These are phyloP conservation scores for Saccharomycopsis phalli DNA, from an alignment of 1,139 yeast genomes.

Conservation along the genomic window DNA sequence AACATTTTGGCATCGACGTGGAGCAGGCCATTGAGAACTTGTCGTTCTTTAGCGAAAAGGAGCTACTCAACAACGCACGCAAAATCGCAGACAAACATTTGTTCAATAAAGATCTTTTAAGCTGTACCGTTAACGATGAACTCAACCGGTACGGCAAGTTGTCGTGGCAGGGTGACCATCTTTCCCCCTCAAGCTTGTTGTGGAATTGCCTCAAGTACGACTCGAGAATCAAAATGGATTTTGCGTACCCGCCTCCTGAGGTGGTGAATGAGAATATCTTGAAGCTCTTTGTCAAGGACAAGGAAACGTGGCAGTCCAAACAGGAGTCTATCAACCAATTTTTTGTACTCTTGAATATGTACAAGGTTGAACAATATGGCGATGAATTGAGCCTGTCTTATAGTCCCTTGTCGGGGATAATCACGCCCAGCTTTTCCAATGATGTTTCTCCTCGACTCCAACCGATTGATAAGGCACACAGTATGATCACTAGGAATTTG, in stretches of 20 bases:
- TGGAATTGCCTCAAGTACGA: conserved; percentile 20
- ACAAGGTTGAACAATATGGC: conserved; percentile 13
- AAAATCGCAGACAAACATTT: conserved; percentile 9
- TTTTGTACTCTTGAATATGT: conserved; percentile 13
- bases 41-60: conserved; percentile 15
- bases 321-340: conserved; percentile 5
- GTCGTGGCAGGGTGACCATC: conserved; percentile 1
- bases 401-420: not conserved
- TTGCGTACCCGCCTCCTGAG: conserved; percentile 15
- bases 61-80: conserved; percentile 17
- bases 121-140: conserved; percentile 14
- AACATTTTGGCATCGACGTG: conserved; percentile 3
- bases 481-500: conserved; percentile 4
- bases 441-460: not conserved
- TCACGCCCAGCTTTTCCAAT: not conserved
- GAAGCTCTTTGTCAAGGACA: conserved; percentile 29
- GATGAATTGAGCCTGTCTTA: not conserved
- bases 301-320: conserved; percentile 24
- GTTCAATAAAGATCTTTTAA: conserved; percentile 12
- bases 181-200: conserved; percentile 3
- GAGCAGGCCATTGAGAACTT: conserved; percentile 8
- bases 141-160: conserved; percentile 1
- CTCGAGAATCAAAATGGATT: conserved; percentile 10
- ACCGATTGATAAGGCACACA: not conserved
- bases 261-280: conserved; percentile 14